A percentile compares a stretch with the other conserved stretches of the same genome.
Evolutionary conservation across 1,139 yeast genomes (phyloP).

Genomic region (Kazachstania sp.): DNA sequence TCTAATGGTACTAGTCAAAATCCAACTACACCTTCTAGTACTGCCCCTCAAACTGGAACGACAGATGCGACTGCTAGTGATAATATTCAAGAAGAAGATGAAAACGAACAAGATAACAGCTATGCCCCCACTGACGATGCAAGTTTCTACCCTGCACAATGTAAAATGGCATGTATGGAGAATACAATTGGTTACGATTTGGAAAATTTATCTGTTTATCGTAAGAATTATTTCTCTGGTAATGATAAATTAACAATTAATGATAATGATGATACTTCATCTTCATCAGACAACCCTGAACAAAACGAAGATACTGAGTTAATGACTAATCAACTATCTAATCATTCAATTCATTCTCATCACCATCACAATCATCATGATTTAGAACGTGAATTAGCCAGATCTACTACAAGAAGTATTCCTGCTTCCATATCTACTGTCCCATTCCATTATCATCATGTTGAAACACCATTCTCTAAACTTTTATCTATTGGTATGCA

Average conservation of each 20-base stretch:
- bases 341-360: background rate
- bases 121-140: background rate
- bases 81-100: background rate
- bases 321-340: background rate
- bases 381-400: background rate
- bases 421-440: background rate
- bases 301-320: background rate
- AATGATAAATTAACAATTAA: constrained; percentile 5
- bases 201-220: constrained; percentile 28
- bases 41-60: background rate
- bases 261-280: constrained; percentile 2
- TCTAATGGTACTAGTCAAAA: background rate
- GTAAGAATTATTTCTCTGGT: constrained; percentile 21
- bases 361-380: background rate
- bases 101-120: background rate
- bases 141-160: constrained; percentile 1
- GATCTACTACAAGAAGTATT: background rate
- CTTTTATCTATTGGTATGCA: constrained; percentile 80
- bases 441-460: constrained; percentile 63
- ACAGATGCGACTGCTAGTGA: background rate
- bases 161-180: constrained; percentile 27
- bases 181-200: constrained; percentile 31
- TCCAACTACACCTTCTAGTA: background rate
- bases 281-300: background rate
- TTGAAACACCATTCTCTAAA: constrained; percentile 68